phyloP scores from a whole-genome alignment of 139 green algal genomes.

The Prasinococcaceae sp. region DNA sequence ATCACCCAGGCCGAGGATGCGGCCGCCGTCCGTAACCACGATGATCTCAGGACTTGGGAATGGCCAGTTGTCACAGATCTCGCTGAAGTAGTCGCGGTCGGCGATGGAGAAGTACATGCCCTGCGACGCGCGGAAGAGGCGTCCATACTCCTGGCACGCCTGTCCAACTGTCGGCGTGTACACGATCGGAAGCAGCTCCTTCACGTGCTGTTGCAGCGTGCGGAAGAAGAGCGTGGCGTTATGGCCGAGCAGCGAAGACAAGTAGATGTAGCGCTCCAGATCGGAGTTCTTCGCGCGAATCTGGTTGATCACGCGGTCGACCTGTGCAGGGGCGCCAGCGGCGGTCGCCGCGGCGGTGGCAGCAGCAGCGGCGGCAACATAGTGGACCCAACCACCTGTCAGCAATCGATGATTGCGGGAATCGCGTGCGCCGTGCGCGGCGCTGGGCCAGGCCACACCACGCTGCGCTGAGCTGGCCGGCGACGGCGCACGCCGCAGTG shows the following conservation, averaged over 20 bases:
- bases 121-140: constrained; percentile 22
- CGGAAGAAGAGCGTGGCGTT: constrained; percentile 43
- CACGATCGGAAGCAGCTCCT: constrained; percentile 62
- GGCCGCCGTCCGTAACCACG: constrained; percentile 59
- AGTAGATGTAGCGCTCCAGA: constrained; percentile 27
- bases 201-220: constrained; percentile 39
- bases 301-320: background rate
- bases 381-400: too few relatives aligned
- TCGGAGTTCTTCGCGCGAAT: background rate
- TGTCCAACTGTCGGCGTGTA: constrained; percentile 93
- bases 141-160: constrained; percentile 63
- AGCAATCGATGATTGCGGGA: too few relatives aligned
- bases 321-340: too few relatives aligned
- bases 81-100: constrained; percentile 25
- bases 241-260: constrained; percentile 27
- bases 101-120: constrained; percentile 46
- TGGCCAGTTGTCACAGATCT: constrained; percentile 34
- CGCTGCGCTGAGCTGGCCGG: too few relatives aligned
- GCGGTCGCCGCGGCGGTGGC: too few relatives aligned
- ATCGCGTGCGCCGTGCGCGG: too few relatives aligned
- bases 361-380: too few relatives aligned
- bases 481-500: too few relatives aligned
- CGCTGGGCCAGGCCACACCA: too few relatives aligned
- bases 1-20: constrained; percentile 65
- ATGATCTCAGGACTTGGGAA: constrained; percentile 35